Evolutionary conservation across 2,329 filamentous ascomycete genomes (phyloP), one percentile per base, ranked within the genome.

Genomic region (Epichloe gansuensis): DNA sequence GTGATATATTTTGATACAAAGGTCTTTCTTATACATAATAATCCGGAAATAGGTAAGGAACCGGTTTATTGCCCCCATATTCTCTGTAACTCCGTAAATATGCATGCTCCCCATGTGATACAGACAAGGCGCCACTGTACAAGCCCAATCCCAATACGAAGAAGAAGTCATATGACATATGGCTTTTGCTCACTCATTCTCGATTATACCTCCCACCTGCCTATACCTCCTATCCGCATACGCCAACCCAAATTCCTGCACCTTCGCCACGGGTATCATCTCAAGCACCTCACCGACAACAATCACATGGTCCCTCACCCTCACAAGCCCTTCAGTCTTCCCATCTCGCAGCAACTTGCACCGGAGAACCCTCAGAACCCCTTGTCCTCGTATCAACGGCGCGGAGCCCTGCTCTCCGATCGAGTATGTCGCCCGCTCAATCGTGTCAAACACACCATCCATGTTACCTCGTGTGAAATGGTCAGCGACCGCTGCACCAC

Each of bases 151-250:
- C 31, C 31, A 31, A 31, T 8, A 31, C 31, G 31, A 8, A 31
- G 31, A 44, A 31, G n/a, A 25, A 13, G 8, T 13, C n/a, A 31
- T 31, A 27, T 13, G 15, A 27, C 13, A 44, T n/a, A 40, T 27
- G 50, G 50, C 38, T 54, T 42, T 8, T 5, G 21, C 38, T 50
- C 31, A 47, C 40, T 49, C 41, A 5, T 46, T 5, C 23, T 51
- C 56, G 53, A 73, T 64, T 9, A 65, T 63, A 3, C 57, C 59
- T 12, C 72, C 72, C 21, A 74, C 57, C 53, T 67, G 67, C 46
- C 75, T 67, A 57, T 77, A 78, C 55, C 60, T 67, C 51, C 74
- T 64, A 63, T 78, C 71, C 46, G 72, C 71, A 61, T 78, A 77
- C 23, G 72, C 62, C 57, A 78, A 61, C 15, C 71, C 74, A 59